phyloP scores from a whole-genome alignment of 139 green algal species.

The Coccomyxa sp. region DNA sequence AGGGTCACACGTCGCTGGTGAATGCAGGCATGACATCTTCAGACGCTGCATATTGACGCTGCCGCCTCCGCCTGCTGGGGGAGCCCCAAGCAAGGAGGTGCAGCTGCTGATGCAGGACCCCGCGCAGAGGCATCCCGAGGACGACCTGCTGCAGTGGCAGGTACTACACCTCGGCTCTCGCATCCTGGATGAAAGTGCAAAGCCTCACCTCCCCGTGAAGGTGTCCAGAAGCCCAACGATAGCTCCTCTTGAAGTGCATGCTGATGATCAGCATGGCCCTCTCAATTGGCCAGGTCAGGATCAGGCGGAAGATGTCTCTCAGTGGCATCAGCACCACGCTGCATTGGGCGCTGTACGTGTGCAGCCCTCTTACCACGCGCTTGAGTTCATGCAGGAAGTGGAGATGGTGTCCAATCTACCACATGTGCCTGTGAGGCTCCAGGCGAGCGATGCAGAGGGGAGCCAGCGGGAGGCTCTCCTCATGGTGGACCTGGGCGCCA shows the following conservation, averaged over 20 bases:
- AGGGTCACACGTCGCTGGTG: not conserved
- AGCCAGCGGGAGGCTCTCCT: conserved; percentile 15
- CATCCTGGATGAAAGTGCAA: not conserved
- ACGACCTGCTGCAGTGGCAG: not conserved
- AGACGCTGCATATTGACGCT: not conserved
- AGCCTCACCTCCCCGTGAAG: too few relatives aligned
- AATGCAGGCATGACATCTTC: not conserved
- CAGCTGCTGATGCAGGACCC: not conserved
- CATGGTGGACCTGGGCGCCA: conserved; percentile 38
- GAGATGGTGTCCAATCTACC: conserved; percentile 45
- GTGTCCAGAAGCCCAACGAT: too few relatives aligned
- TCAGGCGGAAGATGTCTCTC: not conserved
- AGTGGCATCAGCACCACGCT: not conserved
- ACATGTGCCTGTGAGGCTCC: conserved; percentile 21
- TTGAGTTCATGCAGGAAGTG: conserved; percentile 26
- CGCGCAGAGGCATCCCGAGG: not conserved
- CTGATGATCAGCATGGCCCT: too few relatives aligned
- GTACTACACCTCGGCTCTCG: not conserved
- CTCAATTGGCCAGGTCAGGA: not conserved
- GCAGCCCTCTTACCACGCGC: too few relatives aligned
- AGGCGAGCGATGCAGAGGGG: not conserved
- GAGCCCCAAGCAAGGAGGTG: not conserved
- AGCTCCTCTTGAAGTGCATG: too few relatives aligned
- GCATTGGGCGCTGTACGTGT: too few relatives aligned
- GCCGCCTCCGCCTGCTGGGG: conserved; percentile 6